Base-by-base conservation (phyloP, 1,284 basidiomycete genomes). In the Schizopora paradoxa region DNA sequence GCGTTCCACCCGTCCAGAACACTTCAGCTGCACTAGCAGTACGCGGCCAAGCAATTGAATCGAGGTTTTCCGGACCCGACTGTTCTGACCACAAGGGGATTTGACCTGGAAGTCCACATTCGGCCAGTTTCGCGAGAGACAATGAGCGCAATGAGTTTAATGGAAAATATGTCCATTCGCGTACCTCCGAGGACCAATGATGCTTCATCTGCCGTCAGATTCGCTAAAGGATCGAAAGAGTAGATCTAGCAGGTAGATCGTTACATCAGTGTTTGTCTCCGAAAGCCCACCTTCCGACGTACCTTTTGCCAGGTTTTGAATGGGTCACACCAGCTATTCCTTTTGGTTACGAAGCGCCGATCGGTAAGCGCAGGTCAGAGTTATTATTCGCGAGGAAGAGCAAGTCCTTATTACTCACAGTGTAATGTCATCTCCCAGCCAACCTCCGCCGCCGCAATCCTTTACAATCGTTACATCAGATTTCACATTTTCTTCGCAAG, bases 301-400 rank as follows among this genome's bases (percentile, higher is more conserved):
- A 54, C 54, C 66, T 74, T 59, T 45, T 68, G 66, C 76, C 77
- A 82, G 0, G 69, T 63, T 57, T 77, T 77, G 66, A 70, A 76
- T 0, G 75, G 75, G 48, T 74, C 72, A 54, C 74, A 76, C 74
- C 76, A 78, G 23, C 56, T 41, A 35, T 48, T 54, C 26, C 51
- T 51, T 32, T 16, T 14, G 16, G 23, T 19, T 18, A 11, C 26
- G 11, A n/a, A n/a, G 14, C 59, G 13, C 59, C 58, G 16, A 49
- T 51, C 53, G 1, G 58, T 54, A 28, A 48, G 42, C 16, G 54
- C 1, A 44, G 34, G 14, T 52, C 46, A 31, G 45, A 38, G 27
- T 34, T 35, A 26, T 21, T 21, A 16, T 13, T 18, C 31, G 13
- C 22, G 27, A 14, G 18, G 16, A 29, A 31, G 18, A 40, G 13